Evolutionary conservation across 805 yeast species (phyloP).

Genomic region (Lipomyces spencermartinsiae): DNA sequence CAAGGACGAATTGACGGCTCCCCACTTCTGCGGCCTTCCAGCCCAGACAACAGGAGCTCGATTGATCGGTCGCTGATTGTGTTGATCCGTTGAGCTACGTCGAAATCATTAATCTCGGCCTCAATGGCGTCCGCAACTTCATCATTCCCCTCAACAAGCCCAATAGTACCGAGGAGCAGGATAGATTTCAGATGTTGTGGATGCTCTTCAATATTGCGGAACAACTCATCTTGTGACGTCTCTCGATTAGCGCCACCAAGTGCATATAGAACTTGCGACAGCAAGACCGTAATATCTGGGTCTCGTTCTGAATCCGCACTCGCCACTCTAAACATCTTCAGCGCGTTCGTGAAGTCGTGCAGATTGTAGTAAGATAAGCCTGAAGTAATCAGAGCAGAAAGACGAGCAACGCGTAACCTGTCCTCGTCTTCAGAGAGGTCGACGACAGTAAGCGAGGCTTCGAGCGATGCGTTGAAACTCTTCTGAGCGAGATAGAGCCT

Average conservation of each 20-base stretch:
- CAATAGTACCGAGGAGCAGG: constrained; percentile 78
- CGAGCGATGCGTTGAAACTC: constrained; percentile 62
- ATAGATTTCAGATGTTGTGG: constrained; percentile 75
- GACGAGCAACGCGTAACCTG: constrained; percentile 37
- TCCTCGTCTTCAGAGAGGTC: constrained; percentile 41
- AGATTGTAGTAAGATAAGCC: constrained; percentile 75
- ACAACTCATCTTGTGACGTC: constrained; percentile 82
- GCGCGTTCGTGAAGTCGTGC: constrained; percentile 66
- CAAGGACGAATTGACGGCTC: constrained; percentile 50
- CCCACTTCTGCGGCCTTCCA: constrained; percentile 34
- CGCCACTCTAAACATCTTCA: constrained; percentile 71
- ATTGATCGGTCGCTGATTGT: constrained; percentile 15
- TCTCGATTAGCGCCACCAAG: constrained; percentile 76
- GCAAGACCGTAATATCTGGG: constrained; percentile 69
- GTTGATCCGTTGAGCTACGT: constrained; percentile 1
- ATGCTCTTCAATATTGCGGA: constrained; percentile 62
- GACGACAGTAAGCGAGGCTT: constrained; percentile 58
- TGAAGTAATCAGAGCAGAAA: constrained; percentile 68
- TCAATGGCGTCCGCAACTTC: constrained; percentile 66
- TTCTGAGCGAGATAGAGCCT: constrained; percentile 69
- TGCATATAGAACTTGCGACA: constrained; percentile 81
- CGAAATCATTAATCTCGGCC: constrained; percentile 62
- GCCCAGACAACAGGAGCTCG: constrained; percentile 34
- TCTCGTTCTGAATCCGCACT: constrained; percentile 62
- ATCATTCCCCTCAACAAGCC: constrained; percentile 64